Evolutionary conservation across 108 stramenopile species (phyloP).

Genomic region (Skeletonema costatum): DNA sequence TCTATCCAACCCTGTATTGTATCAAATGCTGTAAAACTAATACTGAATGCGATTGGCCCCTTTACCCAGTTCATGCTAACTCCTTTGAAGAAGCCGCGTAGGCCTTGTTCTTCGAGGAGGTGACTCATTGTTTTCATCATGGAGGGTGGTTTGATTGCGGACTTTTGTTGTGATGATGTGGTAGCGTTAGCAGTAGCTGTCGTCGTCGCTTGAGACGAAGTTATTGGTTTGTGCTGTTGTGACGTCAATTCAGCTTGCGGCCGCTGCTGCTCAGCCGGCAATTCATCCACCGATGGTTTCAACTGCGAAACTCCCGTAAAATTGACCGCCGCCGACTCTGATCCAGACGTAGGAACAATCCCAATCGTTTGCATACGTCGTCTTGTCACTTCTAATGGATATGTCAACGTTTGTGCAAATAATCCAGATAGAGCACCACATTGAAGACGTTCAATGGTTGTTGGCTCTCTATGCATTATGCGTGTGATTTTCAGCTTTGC

Average conservation of each 20-base stretch:
- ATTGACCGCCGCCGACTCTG: conserved; percentile 70
- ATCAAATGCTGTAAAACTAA: conserved; percentile 96
- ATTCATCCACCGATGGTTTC: conserved; percentile 33
- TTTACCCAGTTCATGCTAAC: conserved; percentile 98
- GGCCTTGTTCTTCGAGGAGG: conserved; percentile 85
- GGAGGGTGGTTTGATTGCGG: conserved; percentile 50
- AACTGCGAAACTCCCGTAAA: conserved; percentile 41
- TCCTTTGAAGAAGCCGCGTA: conserved; percentile 94
- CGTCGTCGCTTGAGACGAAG: neutral
- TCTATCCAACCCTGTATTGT: conserved; percentile 69
- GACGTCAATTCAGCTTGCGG: conserved; percentile 16
- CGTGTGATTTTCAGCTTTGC: conserved; percentile 76
- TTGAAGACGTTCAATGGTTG: conserved; percentile 82
- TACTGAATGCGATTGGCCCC: conserved; percentile 94
- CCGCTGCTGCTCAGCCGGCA: conserved; percentile 7
- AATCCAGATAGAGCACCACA: conserved; percentile 92
- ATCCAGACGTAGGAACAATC: conserved; percentile 67
- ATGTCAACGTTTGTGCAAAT: conserved; percentile 88
- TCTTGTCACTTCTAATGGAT: conserved; percentile 95
- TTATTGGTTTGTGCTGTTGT: neutral
- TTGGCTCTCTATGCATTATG: conserved; percentile 72
- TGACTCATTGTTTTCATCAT: conserved; percentile 67
- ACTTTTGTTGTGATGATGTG: conserved; percentile 11
- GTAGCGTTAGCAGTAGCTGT: neutral
- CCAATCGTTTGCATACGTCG: conserved; percentile 97